Evolutionary conservation across 1,139 yeast genomes (phyloP).

Genomic region (Suhomyces bribrorum): DNA sequence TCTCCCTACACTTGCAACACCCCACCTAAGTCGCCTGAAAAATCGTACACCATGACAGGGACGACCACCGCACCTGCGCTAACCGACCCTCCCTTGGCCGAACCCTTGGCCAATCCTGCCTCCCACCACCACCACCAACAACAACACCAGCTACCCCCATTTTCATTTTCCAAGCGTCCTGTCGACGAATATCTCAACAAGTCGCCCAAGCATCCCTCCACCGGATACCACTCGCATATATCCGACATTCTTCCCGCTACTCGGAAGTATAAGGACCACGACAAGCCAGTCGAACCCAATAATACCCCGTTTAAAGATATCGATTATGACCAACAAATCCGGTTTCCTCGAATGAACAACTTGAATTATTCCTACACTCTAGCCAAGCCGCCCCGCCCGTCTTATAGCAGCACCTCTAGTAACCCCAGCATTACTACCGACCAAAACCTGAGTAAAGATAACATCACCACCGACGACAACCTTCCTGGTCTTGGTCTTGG

Average conservation of each 20-base stretch:
- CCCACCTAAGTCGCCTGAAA: too few relatives aligned
- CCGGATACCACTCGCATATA: slow-evolving; percentile 28
- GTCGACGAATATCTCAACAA: slow-evolving; percentile 21
- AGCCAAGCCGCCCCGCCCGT: slow-evolving; percentile 8
- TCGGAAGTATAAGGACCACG: slow-evolving; percentile 6
- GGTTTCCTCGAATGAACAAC: slow-evolving; percentile 45
- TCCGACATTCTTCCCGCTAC: slow-evolving; percentile 31
- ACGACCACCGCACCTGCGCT: not conserved
- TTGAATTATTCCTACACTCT: slow-evolving; percentile 21
- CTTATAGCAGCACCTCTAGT: slow-evolving; percentile 6
- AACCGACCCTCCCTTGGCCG: slow-evolving; percentile 1
- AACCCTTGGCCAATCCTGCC: not conserved
- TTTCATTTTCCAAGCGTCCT: slow-evolving; percentile 44
- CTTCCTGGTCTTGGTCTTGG: not conserved
- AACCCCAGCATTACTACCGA: slow-evolving; percentile 2
- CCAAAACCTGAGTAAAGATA: slow-evolving; percentile 1
- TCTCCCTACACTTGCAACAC: not conserved
- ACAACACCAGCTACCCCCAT: slow-evolving; percentile 28
- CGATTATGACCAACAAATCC: slow-evolving; percentile 46
- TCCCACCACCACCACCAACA: not conserved
- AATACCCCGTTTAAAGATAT: slow-evolving; percentile 22
- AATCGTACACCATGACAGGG: not conserved
- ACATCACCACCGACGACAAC: slow-evolving; percentile 1
- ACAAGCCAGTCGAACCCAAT: slow-evolving; percentile 7
- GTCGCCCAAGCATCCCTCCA: not conserved